These are phyloP conservation scores for Kodamaea kaohsiungensis DNA, from an alignment of 805 yeast species.

Conservation along the genomic window DNA sequence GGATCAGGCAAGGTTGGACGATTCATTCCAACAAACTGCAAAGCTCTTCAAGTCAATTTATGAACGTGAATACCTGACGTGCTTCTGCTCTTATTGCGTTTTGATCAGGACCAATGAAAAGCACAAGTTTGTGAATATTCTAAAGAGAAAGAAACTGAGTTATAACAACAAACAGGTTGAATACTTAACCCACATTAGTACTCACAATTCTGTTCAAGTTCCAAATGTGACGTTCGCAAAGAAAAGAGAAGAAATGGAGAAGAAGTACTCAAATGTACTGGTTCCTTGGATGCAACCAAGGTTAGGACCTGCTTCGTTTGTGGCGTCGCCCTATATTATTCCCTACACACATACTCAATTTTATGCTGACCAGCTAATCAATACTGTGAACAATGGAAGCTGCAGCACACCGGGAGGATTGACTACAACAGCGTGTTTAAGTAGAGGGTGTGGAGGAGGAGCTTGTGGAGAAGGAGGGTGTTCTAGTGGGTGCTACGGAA, in stretches of 20 bases:
- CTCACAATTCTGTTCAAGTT: conserved; percentile 1
- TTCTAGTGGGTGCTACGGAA: neutral
- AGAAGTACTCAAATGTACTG: neutral
- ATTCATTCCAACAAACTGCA: conserved; percentile 18
- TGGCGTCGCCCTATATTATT: neutral
- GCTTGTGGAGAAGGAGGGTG: neutral
- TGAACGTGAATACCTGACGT: conserved; percentile 20
- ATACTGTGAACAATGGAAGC: neutral
- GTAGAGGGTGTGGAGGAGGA: neutral
- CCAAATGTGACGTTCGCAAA: neutral
- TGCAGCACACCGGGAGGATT: neutral
- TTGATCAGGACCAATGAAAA: neutral
- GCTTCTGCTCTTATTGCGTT: conserved; percentile 21
- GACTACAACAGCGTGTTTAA: neutral
- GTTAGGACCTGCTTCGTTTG: neutral
- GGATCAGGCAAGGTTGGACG: conserved; percentile 20
- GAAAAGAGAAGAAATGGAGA: neutral
- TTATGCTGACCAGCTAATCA: neutral
- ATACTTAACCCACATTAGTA: conserved; percentile 15
- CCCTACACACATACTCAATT: neutral
- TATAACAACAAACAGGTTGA: conserved; percentile 15
- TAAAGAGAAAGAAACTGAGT: neutral
- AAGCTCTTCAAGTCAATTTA: conserved; percentile 15
- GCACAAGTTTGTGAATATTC: neutral
- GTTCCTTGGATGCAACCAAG: no score